Base-by-base conservation (phyloP, 345 rosid genomes). In the Euphorbia peplus region DNA sequence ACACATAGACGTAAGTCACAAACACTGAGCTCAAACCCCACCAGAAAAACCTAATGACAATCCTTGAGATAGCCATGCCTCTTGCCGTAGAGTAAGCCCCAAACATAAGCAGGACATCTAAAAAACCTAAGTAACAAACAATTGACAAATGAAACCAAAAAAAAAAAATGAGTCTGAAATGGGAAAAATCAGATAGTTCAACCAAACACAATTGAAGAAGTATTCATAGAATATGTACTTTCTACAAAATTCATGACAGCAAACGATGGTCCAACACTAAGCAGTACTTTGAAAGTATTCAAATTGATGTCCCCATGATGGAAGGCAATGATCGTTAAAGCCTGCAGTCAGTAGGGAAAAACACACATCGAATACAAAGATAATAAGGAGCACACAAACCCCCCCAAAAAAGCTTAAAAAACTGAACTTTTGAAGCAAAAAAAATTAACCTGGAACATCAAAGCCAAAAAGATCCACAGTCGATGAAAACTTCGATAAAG, bases 51-150 rank as follows among this genome's bases (percentile, higher is more conserved):
- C 84, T 81, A 71, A 95, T 91, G 74, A 95, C 82, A 60, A 95
- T 81, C 80, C 98, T 87, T 44, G 99, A 91, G 75, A 95, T 86
- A 66, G 99, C 99, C 99, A 95, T 91, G 83, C 92, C 99, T 82
- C 98, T 85, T 11, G 98, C 88, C 22, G 91, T 84, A 64, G 84
- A 73, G 80, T 95, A 95, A 28, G 99, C 98, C 60, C 99, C 99
- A 78, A 76, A 90, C 92, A 85, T 95, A 72, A 95, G 93, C 71
- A 95, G 60, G 63, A 90, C 95, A 80, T 95, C 99, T 64, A 91
- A 82, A 84, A 81, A 81, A 79, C 92, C 99, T 95, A 77, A 57
- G 55, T 25, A 50, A 53, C 77, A 56, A 73, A 59, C 66, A 72
- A 76, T 67, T 18, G 37, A 69, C 44, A 57, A 52, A 69, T 64